phyloP scores from a whole-genome alignment of 2,329 filamentous ascomycete genomes.

The Claviceps monticola region DNA sequence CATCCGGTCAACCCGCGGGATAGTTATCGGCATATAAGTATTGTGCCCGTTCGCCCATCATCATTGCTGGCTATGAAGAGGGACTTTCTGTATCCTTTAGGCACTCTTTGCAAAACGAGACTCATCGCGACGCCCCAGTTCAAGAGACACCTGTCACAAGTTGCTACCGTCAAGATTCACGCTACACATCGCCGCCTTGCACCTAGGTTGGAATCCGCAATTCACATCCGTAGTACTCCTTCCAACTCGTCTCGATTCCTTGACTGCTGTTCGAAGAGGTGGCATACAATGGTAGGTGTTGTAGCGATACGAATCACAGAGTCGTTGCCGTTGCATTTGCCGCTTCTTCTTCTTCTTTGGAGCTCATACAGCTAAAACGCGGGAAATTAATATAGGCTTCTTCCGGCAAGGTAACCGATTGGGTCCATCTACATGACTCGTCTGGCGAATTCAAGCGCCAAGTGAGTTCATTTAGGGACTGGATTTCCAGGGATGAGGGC shows the following conservation, averaged over 20 bases:
- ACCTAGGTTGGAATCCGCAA: not conserved
- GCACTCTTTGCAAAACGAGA: not conserved
- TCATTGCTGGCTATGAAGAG: not conserved
- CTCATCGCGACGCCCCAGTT: not conserved
- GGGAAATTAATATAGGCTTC: slow-evolving; percentile 3
- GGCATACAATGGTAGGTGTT: not conserved
- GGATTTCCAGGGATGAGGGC: slow-evolving; percentile 56
- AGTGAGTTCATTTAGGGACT: slow-evolving; percentile 67
- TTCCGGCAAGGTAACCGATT: slow-evolving; percentile 48
- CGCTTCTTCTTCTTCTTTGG: not conserved
- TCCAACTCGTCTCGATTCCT: not conserved
- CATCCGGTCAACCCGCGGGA: not conserved
- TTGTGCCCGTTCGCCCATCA: not conserved
- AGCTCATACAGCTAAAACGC: not conserved
- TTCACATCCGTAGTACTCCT: not conserved
- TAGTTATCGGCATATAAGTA: not conserved
- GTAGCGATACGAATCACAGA: too few species aligned
- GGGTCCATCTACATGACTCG: slow-evolving; percentile 65
- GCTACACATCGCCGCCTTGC: not conserved
- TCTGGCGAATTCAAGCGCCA: slow-evolving; percentile 89
- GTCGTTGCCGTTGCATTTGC: not conserved
- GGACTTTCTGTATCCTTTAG: not conserved
- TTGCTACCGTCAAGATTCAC: not conserved
- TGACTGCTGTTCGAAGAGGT: not conserved
- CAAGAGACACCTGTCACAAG: not conserved